These are phyloP conservation scores for Agrocybe praecox DNA, from an alignment of 768 basidiomycete species.

Conservation along the genomic window DNA sequence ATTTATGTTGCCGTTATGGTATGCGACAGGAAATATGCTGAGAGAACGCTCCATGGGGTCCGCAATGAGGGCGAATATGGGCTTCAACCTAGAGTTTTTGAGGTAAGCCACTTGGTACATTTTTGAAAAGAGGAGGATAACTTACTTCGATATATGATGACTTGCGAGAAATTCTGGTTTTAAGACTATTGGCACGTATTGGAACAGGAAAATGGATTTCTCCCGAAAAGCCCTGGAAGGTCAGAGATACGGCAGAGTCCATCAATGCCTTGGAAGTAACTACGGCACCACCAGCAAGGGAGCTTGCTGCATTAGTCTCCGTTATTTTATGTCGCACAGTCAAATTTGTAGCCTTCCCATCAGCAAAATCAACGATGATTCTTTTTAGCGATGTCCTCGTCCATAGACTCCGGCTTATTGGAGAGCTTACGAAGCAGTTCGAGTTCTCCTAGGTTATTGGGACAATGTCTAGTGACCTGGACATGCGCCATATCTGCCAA, in stretches of 20 bases:
- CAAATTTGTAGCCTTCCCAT: conserved; percentile 14
- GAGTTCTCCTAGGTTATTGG: conserved; percentile 20
- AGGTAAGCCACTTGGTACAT: conserved; percentile 16
- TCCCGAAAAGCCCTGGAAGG: conserved; percentile 21
- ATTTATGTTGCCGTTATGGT: conserved; percentile 3
- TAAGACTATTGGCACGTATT: conserved; percentile 35
- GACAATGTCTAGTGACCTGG: conserved; percentile 30
- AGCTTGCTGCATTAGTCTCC: conserved; percentile 14
- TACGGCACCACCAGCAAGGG: conserved; percentile 21
- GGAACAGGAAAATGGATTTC: conserved; percentile 47
- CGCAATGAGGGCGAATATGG: conserved; percentile 19
- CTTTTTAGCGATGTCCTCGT: not conserved
- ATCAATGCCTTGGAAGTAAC: conserved; percentile 28
- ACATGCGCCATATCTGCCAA: conserved; percentile 30
- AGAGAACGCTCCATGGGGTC: conserved; percentile 14
- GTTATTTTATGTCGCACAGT: conserved; percentile 23
- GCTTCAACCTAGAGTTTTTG: conserved; percentile 23
- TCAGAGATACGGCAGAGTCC: conserved; percentile 33
- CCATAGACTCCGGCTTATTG: not conserved
- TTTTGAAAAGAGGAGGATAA: conserved; percentile 16
- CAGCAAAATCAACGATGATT: conserved; percentile 12
- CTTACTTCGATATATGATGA: conserved; percentile 52
- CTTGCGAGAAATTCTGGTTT: conserved; percentile 53
- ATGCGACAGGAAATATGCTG: conserved; percentile 31
- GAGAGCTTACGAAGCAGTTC: conserved; percentile 5